These are phyloP conservation scores for Erythrobasidium yunnanense DNA, from an alignment of 768 basidiomycete species.

Conservation along the genomic window DNA sequence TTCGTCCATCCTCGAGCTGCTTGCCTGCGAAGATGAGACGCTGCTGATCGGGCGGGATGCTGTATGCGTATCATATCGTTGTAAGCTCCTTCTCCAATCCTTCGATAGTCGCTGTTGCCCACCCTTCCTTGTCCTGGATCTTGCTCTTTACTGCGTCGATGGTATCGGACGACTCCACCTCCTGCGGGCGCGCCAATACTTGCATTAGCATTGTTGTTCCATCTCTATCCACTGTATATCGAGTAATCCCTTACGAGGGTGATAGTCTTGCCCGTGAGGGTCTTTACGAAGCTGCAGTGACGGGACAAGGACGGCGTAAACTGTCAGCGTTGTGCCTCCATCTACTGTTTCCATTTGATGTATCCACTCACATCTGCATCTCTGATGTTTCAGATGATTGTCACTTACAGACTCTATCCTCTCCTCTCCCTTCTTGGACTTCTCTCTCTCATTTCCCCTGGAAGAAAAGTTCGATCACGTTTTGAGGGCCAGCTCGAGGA, in stretches of 20 bases:
- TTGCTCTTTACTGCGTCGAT: conserved; percentile 91
- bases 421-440: too few relatives aligned
- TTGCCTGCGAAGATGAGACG: conserved; percentile 86
- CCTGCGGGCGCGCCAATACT: too few relatives aligned
- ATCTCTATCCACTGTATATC: too few relatives aligned
- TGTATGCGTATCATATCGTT: too few relatives aligned
- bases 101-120: conserved; percentile 65
- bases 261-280: conserved; percentile 49
- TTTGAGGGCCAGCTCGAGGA: too few relatives aligned
- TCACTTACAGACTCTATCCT: too few relatives aligned
- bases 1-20: conserved; percentile 98
- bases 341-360: neutral
- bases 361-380: neutral
- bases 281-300: conserved; percentile 18
- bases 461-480: too few relatives aligned
- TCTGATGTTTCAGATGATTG: too few relatives aligned
- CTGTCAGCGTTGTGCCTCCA: too few relatives aligned
- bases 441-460: too few relatives aligned
- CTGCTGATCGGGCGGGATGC: conserved; percentile 80
- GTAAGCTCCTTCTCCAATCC: too few relatives aligned
- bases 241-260: too few relatives aligned
- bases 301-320: neutral
- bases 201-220: conserved; percentile 78
- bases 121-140: conserved; percentile 90
- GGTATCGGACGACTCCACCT: conserved; percentile 85